Conservation (phyloP, 768 basidiomycete genomes). For the Russula lepida region DNA sequence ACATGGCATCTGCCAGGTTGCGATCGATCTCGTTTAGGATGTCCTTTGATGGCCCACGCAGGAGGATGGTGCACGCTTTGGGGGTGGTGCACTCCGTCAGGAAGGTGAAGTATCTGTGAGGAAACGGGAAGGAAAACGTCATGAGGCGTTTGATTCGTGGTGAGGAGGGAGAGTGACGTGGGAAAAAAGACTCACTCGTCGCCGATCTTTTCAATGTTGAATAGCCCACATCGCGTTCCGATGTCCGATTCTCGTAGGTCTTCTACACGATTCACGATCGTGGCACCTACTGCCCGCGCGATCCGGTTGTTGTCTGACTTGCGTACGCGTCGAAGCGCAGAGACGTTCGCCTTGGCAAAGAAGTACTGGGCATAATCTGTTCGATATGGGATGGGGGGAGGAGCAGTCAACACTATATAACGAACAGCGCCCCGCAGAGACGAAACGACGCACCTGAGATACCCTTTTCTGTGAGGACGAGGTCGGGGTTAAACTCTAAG, state of each 20-base stretch:
- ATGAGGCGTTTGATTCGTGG: neutral
- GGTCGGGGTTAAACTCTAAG: slow-evolving; percentile 88
- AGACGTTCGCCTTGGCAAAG: slow-evolving; percentile 77
- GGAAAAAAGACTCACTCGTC: slow-evolving; percentile 55
- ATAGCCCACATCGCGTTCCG: slow-evolving; percentile 91
- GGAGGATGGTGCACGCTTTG: slow-evolving; percentile 96
- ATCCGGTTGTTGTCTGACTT: slow-evolving; percentile 99
- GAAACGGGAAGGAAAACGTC: slow-evolving; percentile 42
- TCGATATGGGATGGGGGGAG: neutral
- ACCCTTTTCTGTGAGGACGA: slow-evolving; percentile 97
- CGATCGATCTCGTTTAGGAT: slow-evolving; percentile 97
- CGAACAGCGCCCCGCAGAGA: neutral
- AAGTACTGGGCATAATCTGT: slow-evolving; percentile 90
- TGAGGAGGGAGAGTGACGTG: too few species aligned
- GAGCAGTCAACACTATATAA: neutral
- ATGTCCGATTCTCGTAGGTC: slow-evolving; percentile 89
- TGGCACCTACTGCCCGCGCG: slow-evolving; percentile 90
- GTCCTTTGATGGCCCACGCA: slow-evolving; percentile 96
- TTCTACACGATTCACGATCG: slow-evolving; percentile 94
- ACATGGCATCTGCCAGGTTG: slow-evolving; percentile 96
- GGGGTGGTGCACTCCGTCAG: slow-evolving; percentile 83
- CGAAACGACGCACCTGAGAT: slow-evolving; percentile 63
- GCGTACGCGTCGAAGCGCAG: slow-evolving; percentile 93
- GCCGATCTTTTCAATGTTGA: slow-evolving; percentile 94
- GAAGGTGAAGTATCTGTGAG: slow-evolving; percentile 99